These are phyloP conservation scores for Meyerozyma guilliermondii DNA, from an alignment of 1,139 yeast species.

Conservation along the genomic window DNA sequence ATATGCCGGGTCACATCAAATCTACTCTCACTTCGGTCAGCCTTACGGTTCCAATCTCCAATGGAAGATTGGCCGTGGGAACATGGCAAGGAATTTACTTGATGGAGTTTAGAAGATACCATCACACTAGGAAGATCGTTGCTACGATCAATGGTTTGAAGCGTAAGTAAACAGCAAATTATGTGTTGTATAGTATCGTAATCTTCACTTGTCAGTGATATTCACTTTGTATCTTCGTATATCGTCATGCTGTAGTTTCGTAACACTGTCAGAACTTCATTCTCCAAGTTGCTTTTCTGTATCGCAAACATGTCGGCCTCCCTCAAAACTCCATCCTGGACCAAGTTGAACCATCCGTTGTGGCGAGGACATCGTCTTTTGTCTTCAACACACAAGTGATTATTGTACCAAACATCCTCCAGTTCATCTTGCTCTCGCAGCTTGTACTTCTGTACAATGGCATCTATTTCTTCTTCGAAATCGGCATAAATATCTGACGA, in stretches of 20 bases:
- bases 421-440: constrained; percentile 12
- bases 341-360: constrained; percentile 59
- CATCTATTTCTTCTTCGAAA: constrained; percentile 15
- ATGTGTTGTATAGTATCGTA: background rate
- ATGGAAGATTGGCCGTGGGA: constrained; percentile 66
- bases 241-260: constrained; percentile 32
- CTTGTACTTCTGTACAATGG: constrained; percentile 9
- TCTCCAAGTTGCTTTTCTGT: constrained; percentile 17
- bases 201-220: background rate
- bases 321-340: constrained; percentile 40
- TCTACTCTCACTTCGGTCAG: constrained; percentile 62
- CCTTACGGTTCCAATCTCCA: constrained; percentile 60
- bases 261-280: constrained; percentile 19
- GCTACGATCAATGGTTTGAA: constrained; percentile 69
- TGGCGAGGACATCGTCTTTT: constrained; percentile 64
- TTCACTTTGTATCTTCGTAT: constrained; percentile 18
- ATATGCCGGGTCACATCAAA: constrained; percentile 79
- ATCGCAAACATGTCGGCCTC: constrained; percentile 22
- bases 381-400: constrained; percentile 51
- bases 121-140: constrained; percentile 60
- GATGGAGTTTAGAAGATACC: constrained; percentile 63
- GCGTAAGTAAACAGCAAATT: constrained; percentile 8
- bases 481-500: constrained; percentile 8
- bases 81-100: constrained; percentile 85
- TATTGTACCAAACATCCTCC: constrained; percentile 16